phyloP scores from a whole-genome alignment of 225 moss, liverwort and hornwort species.

The Pseudisothecium myosuroides region DNA sequence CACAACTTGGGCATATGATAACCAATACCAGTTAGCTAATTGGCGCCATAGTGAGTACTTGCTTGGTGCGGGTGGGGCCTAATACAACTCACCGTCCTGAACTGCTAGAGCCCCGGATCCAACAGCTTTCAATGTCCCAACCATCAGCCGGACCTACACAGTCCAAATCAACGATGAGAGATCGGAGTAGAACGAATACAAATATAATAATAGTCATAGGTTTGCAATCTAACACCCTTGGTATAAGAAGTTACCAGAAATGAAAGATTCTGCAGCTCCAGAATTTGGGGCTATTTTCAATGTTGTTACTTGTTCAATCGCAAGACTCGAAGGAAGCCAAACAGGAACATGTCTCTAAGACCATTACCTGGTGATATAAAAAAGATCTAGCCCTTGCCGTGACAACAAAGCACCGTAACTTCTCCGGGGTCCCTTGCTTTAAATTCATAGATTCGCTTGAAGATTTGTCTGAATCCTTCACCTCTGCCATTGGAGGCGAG shows the following conservation, averaged over 20 bases:
- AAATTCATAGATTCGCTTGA: neutral
- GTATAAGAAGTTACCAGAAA: neutral
- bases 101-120: constrained; percentile 49
- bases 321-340: neutral
- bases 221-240: neutral
- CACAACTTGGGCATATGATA: neutral
- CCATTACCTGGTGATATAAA: constrained; percentile 86
- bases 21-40: neutral
- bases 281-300: neutral
- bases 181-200: neutral
- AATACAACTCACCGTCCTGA: constrained; percentile 44
- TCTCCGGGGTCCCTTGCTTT: constrained; percentile 1
- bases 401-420: constrained; percentile 65
- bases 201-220: neutral
- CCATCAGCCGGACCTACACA: constrained; percentile 74
- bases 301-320: neutral
- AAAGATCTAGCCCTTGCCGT: constrained; percentile 94
- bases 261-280: neutral
- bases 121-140: constrained; percentile 84
- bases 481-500: neutral
- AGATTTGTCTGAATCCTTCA: neutral
- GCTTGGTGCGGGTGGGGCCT: neutral
- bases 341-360: neutral
- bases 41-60: neutral
- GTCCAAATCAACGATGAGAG: neutral